Percentiles rank a stretch among this genome's conserved stretches.
phyloP scores from a whole-genome alignment of 768 basidiomycete species.

The Mycena latifolia region DNA sequence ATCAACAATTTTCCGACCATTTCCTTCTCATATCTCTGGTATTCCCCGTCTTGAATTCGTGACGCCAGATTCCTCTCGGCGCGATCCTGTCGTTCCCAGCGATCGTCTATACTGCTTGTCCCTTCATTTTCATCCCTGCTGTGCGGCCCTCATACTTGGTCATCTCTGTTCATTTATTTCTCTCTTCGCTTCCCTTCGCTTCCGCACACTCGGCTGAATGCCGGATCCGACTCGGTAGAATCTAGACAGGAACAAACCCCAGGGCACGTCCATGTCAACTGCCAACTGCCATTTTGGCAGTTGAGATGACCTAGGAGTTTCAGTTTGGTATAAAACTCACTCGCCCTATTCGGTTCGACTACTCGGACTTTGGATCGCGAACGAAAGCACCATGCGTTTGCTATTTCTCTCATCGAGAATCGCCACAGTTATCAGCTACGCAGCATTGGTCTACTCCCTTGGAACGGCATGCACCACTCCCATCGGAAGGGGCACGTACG shows the following conservation, averaged over 20 bases:
- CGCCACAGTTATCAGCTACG: slow-evolving; percentile 20
- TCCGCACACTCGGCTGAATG: slow-evolving; percentile 19
- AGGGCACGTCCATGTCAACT: slow-evolving; percentile 16
- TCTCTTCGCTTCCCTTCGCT: slow-evolving; percentile 11
- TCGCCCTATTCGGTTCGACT: slow-evolving; percentile 6
- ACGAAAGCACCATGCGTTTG: slow-evolving; percentile 5
- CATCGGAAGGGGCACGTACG: slow-evolving; percentile 22
- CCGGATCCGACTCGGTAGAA: slow-evolving; percentile 15
- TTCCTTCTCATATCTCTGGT: slow-evolving; percentile 11
- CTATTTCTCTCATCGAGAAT: slow-evolving; percentile 15
- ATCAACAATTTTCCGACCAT: slow-evolving; percentile 1
- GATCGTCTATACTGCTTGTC: slow-evolving; percentile 11
- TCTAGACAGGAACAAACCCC: slow-evolving; percentile 17
- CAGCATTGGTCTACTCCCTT: slow-evolving; percentile 26
- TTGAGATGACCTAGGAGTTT: slow-evolving; percentile 10
- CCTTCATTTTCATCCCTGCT: slow-evolving; percentile 10
- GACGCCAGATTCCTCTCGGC: slow-evolving; percentile 10
- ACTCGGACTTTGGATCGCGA: slow-evolving; percentile 15
- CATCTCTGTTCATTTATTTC: slow-evolving; percentile 19
- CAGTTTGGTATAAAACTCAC: slow-evolving; percentile 16
- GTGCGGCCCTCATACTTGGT: slow-evolving; percentile 9
- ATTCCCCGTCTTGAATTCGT: not conserved
- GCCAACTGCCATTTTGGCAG: not conserved
- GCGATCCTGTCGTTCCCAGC: slow-evolving; percentile 3
- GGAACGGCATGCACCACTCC: slow-evolving; percentile 30